phyloP scores from a whole-genome alignment of 208 protist genomes.

The Leishmania guyanensis region DNA sequence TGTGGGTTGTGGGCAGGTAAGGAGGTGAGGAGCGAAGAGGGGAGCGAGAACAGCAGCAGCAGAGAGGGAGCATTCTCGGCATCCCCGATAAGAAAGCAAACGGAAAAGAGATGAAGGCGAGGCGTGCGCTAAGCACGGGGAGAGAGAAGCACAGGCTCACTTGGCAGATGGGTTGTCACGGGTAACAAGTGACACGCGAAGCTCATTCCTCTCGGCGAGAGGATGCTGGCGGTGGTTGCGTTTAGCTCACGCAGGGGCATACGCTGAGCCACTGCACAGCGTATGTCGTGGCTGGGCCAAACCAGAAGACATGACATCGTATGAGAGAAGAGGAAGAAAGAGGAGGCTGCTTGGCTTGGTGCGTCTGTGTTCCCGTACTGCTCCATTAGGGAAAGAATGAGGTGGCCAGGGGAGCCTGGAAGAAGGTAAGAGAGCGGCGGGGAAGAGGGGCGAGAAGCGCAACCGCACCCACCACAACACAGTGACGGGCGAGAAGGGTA shows the following conservation, averaged over 20 bases:
- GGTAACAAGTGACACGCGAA: not conserved
- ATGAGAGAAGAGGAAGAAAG: not conserved
- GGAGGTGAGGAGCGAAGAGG: not conserved
- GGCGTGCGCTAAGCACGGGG: not conserved
- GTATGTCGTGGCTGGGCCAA: not conserved
- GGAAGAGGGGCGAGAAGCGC: not conserved
- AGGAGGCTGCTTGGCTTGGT: too few species aligned
- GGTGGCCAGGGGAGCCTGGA: not conserved
- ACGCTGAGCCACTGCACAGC: not conserved
- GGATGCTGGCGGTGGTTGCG: not conserved
- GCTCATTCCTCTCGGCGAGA: not conserved
- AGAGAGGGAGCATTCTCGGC: not conserved
- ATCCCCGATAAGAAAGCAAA: not conserved
- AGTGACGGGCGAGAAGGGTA: not conserved
- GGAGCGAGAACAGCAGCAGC: not conserved
- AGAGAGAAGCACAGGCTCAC: not conserved
- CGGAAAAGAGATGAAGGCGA: not conserved
- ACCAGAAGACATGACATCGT: not conserved
- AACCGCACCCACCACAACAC: not conserved
- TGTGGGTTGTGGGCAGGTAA: not conserved
- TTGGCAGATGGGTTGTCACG: not conserved
- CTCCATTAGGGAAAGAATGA: not conserved
- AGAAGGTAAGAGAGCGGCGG: not conserved
- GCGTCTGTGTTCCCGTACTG: not conserved
- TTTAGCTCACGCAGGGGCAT: not conserved